Evolutionary conservation across 306 rosid species (phyloP).

Genomic region (Rosa chinensis): DNA sequence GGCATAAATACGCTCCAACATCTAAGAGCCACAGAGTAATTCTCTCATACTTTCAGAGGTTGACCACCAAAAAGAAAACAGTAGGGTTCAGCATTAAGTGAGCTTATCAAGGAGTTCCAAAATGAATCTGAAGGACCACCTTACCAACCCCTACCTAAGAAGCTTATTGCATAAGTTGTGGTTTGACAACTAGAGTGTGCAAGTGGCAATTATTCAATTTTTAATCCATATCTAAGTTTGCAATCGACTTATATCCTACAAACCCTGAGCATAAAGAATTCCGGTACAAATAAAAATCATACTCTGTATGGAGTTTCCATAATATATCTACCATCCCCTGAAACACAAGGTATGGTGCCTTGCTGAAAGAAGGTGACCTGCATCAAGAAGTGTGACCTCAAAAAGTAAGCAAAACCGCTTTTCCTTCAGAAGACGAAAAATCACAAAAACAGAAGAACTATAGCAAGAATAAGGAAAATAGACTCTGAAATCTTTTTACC

Average conservation of each 20-base stretch:
- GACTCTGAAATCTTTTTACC: slow-evolving; percentile 39
- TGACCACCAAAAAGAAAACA: not conserved
- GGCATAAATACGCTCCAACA: not conserved
- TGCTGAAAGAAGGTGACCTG: slow-evolving; percentile 96
- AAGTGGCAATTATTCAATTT: not conserved
- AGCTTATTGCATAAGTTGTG: not conserved
- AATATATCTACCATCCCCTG: slow-evolving; percentile 89
- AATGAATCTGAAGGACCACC: not conserved
- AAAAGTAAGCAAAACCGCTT: slow-evolving; percentile 27
- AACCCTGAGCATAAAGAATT: not conserved
- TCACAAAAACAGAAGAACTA: not conserved
- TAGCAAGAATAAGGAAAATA: not conserved
- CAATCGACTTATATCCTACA: not conserved
- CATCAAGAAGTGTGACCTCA: slow-evolving; percentile 31
- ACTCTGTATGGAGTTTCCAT: slow-evolving; percentile 89
- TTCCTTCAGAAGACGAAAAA: not conserved
- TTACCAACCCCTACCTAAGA: not conserved
- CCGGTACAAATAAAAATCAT: slow-evolving; percentile 31
- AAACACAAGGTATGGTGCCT: slow-evolving; percentile 95
- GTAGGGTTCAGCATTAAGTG: not conserved
- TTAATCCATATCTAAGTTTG: not conserved
- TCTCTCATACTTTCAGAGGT: not conserved
- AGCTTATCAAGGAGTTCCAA: not conserved
- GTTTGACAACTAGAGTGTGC: not conserved
- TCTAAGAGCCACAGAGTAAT: not conserved